Evolutionary conservation across 129 eudicot genomes (phyloP).

Genomic region (Lonicera japonica): DNA sequence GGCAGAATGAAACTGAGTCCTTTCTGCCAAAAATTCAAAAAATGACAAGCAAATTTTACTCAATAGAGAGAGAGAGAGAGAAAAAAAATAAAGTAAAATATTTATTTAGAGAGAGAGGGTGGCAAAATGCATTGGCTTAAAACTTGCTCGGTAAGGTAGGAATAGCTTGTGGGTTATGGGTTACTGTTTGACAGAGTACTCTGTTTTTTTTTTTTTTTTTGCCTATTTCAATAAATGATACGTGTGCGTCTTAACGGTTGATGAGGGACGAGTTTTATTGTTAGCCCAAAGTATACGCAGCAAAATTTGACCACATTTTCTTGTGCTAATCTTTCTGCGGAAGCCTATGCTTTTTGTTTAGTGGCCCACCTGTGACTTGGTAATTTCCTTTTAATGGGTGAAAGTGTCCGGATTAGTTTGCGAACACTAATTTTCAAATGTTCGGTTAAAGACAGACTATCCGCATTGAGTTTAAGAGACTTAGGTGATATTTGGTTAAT

Average conservation of each 20-base stretch:
- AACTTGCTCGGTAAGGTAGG: conserved; percentile 56
- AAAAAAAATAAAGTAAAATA: neutral
- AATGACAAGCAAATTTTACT: neutral
- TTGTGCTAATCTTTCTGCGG: neutral
- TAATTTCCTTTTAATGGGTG: no score
- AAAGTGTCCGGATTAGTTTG: no score
- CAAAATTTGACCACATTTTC: neutral
- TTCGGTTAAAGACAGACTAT: no score
- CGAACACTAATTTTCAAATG: no score
- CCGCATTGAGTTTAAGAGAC: no score
- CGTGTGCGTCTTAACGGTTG: neutral
- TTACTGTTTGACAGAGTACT: neutral
- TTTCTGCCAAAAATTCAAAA: neutral
- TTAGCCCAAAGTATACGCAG: neutral
- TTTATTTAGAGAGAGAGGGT: conserved; percentile 3
- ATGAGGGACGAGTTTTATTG: neutral
- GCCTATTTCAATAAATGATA: neutral
- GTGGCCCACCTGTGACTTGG: no score
- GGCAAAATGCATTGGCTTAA: conserved; percentile 23
- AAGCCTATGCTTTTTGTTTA: neutral
- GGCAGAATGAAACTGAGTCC: conserved; percentile 9
- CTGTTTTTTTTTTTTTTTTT: neutral
- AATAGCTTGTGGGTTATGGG: conserved; percentile 48
- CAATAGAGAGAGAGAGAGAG: conserved; percentile 1
- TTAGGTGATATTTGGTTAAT: no score